Conservation (phyloP, 257 asterid genomes). For the Mentha longifolia region DNA sequence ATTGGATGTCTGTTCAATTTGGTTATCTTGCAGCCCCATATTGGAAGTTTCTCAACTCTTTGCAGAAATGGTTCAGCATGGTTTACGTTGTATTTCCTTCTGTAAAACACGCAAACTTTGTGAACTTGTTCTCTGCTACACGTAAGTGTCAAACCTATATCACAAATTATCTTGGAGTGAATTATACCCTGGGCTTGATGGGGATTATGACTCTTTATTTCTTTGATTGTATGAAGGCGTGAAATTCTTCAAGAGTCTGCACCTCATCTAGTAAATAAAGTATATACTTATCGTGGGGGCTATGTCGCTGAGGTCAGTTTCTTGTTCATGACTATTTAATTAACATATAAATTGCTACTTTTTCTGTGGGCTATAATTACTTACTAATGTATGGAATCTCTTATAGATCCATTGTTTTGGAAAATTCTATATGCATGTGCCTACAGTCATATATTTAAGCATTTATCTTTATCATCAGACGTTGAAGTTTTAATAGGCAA, state of each 20-base stretch:
- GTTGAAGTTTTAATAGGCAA: constrained; percentile 15
- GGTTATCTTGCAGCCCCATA: constrained; percentile 74
- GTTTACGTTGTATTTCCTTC: constrained; percentile 92
- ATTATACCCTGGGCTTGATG: constrained; percentile 35
- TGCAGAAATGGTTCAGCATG: constrained; percentile 97
- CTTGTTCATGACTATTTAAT: constrained; percentile 32
- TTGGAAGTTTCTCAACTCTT: constrained; percentile 82
- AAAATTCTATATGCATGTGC: background rate
- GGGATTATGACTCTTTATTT: constrained; percentile 27
- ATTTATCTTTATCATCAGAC: background rate
- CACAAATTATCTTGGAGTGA: constrained; percentile 22
- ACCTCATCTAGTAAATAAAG: constrained; percentile 65
- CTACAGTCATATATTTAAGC: constrained; percentile 12
- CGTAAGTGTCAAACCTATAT: constrained; percentile 58
- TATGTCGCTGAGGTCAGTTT: constrained; percentile 83
- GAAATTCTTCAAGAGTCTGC: constrained; percentile 82
- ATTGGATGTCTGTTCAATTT: constrained; percentile 24
- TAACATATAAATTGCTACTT: background rate
- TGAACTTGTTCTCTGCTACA: constrained; percentile 89
- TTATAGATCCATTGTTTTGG: background rate
- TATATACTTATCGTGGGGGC: constrained; percentile 86
- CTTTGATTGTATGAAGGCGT: constrained; percentile 57
- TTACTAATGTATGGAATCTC: background rate
- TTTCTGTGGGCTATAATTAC: background rate
- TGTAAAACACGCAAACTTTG: constrained; percentile 97